A percentile compares a stretch with the other conserved stretches of the same genome.
phyloP scores from a whole-genome alignment of 441 rosid genomes.

The Gossypium armourianum region DNA sequence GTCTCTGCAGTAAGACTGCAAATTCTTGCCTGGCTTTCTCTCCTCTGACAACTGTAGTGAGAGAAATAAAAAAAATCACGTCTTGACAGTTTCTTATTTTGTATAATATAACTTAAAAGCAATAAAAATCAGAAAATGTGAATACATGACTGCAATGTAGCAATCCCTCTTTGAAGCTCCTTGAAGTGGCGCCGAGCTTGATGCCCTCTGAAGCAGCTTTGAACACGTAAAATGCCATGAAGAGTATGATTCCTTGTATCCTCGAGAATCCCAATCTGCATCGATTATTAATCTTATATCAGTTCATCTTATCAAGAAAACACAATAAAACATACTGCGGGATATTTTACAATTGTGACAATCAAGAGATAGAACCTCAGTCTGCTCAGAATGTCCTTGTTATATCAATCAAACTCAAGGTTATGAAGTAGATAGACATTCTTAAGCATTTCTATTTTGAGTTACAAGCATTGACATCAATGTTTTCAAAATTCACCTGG shows the following conservation, averaged over 20 bases:
- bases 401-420: background rate
- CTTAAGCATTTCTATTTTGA: background rate
- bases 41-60: slow-evolving; percentile 60
- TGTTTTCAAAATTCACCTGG: background rate
- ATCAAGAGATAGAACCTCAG: background rate
- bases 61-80: slow-evolving; percentile 15
- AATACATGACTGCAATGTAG: slow-evolving; percentile 73
- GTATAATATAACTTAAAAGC: background rate
- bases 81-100: background rate
- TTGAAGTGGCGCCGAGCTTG: slow-evolving; percentile 55
- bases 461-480: background rate
- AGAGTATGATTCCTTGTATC: slow-evolving; percentile 93
- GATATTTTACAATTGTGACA: background rate
- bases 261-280: slow-evolving; percentile 92
- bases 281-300: background rate
- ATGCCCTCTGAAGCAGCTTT: slow-evolving; percentile 91
- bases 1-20: slow-evolving; percentile 42
- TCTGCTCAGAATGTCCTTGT: background rate
- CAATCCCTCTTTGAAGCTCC: slow-evolving; percentile 57
- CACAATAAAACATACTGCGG: background rate
- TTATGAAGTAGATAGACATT: background rate
- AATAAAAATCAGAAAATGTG: slow-evolving; percentile 7
- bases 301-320: background rate
- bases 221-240: slow-evolving; percentile 84
- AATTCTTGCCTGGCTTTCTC: slow-evolving; percentile 62